A percentile compares a stretch with the other conserved stretches of the same genome.
Evolutionary conservation across 2,329 filamentous ascomycete genomes (phyloP).

Genomic region (Ophiocordyceps robertsii): DNA sequence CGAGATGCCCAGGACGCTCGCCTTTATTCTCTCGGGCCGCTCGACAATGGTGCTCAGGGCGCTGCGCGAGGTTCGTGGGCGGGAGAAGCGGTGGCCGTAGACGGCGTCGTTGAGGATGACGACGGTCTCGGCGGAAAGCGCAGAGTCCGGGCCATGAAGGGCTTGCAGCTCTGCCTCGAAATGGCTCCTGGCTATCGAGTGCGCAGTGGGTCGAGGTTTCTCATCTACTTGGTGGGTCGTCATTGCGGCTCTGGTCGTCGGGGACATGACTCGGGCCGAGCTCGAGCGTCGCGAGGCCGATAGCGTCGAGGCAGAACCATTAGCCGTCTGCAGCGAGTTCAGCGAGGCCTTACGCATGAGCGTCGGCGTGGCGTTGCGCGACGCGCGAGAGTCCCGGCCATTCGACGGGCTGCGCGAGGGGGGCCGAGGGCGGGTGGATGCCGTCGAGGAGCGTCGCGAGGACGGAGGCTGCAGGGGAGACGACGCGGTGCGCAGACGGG

Average conservation of each 20-base stretch:
- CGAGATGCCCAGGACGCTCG: conserved; percentile 68
- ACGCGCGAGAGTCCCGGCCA: conserved; percentile 29
- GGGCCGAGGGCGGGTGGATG: conserved; percentile 21
- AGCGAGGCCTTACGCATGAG: conserved; percentile 43
- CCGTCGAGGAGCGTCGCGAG: conserved; percentile 22
- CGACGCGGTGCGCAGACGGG: conserved; percentile 14
- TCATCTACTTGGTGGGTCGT: conserved; percentile 16
- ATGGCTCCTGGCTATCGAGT: conserved; percentile 50
- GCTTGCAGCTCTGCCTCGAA: conserved; percentile 56
- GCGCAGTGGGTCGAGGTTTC: conserved; percentile 30
- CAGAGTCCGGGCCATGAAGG: conserved; percentile 36
- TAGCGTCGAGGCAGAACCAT: conserved; percentile 15
- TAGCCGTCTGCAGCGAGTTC: conserved; percentile 40
- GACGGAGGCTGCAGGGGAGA: conserved; percentile 22
- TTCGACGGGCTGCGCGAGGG: conserved; percentile 29
- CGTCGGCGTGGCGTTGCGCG: conserved; percentile 33
- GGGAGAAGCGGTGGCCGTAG: conserved; percentile 84
- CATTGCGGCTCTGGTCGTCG: conserved; percentile 24
- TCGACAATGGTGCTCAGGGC: conserved; percentile 77
- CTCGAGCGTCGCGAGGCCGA: conserved; percentile 33
- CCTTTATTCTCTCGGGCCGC: conserved; percentile 79
- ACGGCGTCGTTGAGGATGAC: conserved; percentile 88
- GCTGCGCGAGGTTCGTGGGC: conserved; percentile 62
- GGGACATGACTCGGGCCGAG: conserved; percentile 29
- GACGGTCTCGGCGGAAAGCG: conserved; percentile 45